These are phyloP conservation scores for Phytophthora foliorum DNA, from an alignment of 352 stramenopile species.

Conservation along the genomic window DNA sequence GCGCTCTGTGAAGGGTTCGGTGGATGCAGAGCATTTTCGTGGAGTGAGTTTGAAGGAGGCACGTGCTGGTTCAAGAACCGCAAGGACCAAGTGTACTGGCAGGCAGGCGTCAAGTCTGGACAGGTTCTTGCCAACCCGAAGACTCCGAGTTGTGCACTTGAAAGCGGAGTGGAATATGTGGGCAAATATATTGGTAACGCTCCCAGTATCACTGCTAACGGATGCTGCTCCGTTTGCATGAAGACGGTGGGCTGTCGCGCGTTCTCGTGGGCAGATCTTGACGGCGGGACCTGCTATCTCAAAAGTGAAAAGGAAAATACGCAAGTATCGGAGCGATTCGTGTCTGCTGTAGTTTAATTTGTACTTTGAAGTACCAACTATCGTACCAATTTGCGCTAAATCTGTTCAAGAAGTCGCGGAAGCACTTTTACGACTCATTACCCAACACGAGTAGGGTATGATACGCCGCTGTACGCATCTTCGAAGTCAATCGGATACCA, in stretches of 20 bases:
- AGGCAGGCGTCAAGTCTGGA: slow-evolving; percentile 26
- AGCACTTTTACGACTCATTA: too few species aligned
- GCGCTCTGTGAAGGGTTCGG: slow-evolving; percentile 34
- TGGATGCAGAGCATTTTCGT: slow-evolving; percentile 58
- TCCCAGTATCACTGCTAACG: slow-evolving; percentile 25
- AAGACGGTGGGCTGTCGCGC: slow-evolving; percentile 39
- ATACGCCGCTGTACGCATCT: slow-evolving; percentile 25
- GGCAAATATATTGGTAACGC: slow-evolving; percentile 26
- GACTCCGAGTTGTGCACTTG: slow-evolving; percentile 37
- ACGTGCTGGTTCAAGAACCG: slow-evolving; percentile 64
- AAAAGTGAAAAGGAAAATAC: slow-evolving; percentile 54
- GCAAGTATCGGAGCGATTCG: slow-evolving; percentile 18
- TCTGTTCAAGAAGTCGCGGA: too few species aligned
- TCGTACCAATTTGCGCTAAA: neutral
- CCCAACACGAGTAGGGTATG: too few species aligned
- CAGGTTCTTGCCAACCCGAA: slow-evolving; percentile 29
- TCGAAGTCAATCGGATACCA: slow-evolving; percentile 37
- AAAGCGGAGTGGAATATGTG: slow-evolving; percentile 38
- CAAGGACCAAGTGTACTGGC: slow-evolving; percentile 29
- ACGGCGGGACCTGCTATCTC: slow-evolving; percentile 68
- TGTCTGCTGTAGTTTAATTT: slow-evolving; percentile 32
- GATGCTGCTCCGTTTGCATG: slow-evolving; percentile 47
- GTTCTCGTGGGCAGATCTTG: slow-evolving; percentile 57
- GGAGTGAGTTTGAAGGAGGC: slow-evolving; percentile 56
- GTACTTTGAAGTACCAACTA: neutral